Base-by-base conservation (phyloP, 805 yeast genomes). In the Spathaspora boniae region DNA sequence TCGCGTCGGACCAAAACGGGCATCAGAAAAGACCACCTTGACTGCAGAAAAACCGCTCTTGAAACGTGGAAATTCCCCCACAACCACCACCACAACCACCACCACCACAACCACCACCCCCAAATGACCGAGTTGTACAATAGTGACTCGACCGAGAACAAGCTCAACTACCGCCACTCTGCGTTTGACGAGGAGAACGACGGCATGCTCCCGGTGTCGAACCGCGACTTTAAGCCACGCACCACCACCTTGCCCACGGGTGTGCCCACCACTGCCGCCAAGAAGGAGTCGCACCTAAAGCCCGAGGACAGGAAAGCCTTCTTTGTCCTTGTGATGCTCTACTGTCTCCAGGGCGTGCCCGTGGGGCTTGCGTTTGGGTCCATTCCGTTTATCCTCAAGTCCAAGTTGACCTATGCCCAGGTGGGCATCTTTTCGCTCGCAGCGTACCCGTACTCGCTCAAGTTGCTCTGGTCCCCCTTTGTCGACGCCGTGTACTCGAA, bases 361-460 rank as follows among this genome's bases (percentile, higher is more conserved):
- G 94, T 89, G 9, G 98, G 98, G 0, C 62, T 93, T 22, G 95
- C 96, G 2, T 88, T 91, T 65, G 98, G 98, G 2, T 80, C 95
- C 1, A 74, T 93, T 8, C 98, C 98, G 2, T 93, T 89, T 51
- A 62, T 93, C 14, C 69, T 93, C 38, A 93, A 93, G 55, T 75
- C 91, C 4, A 79, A 83, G 38, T 71, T 91, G 11, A 74, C 88
- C 9, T 93, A 86, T 54, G 79, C 96, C 0, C 94, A 89, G 50
- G 85, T 93, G 6, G 98, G 98, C 1, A 54, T 89, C 3, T 93
- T 93, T 56, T 78, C 95, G 2, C 65, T 93, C 44, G 97, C 98
- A 0, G 80, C 96, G 3, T 93, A 93, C 53, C 98, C 98, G 2
- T 93, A 93, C 61, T 85, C 96, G 6, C 64, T 93, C 45, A 93